Percentiles rank a stretch among this genome's conserved stretches.
These are phyloP conservation scores for Ailanthus altissimus DNA, from an alignment of 345 rosid species.

Conservation along the genomic window DNA sequence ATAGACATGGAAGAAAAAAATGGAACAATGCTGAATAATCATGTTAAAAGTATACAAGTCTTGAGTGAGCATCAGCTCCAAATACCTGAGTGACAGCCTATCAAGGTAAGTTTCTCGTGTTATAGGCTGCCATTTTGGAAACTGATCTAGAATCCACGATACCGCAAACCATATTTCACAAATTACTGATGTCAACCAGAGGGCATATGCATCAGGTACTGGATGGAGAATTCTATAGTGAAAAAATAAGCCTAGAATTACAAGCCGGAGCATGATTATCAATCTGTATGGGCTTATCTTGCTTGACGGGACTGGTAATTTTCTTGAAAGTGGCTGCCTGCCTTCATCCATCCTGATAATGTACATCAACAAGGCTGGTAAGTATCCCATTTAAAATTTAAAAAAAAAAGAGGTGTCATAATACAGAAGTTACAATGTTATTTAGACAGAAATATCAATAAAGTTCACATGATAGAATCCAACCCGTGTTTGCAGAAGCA, in stretches of 20 bases:
- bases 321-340: conserved; percentile 97
- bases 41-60: neutral
- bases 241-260: conserved; percentile 82
- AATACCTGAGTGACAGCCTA: conserved; percentile 85
- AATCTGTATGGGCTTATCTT: conserved; percentile 93
- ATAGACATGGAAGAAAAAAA: neutral
- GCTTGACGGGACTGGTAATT: conserved; percentile 92
- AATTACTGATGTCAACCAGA: conserved; percentile 96
- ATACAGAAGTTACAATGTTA: conserved; percentile 2
- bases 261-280: conserved; percentile 83
- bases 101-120: conserved; percentile 92
- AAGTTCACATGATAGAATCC: neutral
- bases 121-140: conserved; percentile 97
- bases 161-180: conserved; percentile 99
- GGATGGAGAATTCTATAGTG: conserved; percentile 96
- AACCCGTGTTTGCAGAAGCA: neutral
- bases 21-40: conserved; percentile 6
- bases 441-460: neutral
- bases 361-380: conserved; percentile 10
- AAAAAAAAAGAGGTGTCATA: neutral
- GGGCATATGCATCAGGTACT: conserved; percentile 77
- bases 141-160: conserved; percentile 98
- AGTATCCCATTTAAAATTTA: conserved; percentile 14
- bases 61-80: neutral
- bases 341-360: conserved; percentile 99